Conservation (phyloP, 2,329 filamentous ascomycete genomes). For the Keithomyces neogunnii region DNA sequence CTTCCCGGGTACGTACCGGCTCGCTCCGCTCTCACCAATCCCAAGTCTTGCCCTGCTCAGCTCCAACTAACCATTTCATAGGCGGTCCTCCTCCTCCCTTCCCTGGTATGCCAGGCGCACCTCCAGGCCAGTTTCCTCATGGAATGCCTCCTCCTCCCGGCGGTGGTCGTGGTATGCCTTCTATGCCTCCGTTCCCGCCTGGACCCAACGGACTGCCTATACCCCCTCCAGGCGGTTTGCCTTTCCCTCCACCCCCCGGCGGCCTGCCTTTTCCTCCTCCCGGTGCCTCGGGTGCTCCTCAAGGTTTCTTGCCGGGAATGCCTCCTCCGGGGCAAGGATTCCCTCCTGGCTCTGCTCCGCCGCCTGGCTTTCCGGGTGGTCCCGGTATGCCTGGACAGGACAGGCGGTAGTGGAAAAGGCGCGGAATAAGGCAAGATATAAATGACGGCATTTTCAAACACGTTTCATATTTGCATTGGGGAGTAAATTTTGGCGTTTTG, state of each 20-base stretch:
- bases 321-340: slow-evolving; percentile 36
- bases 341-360: slow-evolving; percentile 23
- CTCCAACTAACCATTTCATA: slow-evolving; percentile 6
- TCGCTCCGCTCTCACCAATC: slow-evolving; percentile 6
- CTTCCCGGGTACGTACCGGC: slow-evolving; percentile 44
- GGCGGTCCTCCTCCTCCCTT: slow-evolving; percentile 54
- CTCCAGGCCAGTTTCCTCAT: slow-evolving; percentile 2
- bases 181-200: slow-evolving; percentile 37
- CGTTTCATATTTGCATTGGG: slow-evolving; percentile 15
- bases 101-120: slow-evolving; percentile 32
- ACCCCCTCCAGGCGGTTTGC: slow-evolving; percentile 26
- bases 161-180: slow-evolving; percentile 38
- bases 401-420: slow-evolving; percentile 21
- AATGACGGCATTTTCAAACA: slow-evolving; percentile 5
- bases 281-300: slow-evolving; percentile 18
- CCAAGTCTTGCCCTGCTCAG: slow-evolving; percentile 19
- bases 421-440: background rate
- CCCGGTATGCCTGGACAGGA: slow-evolving; percentile 31
- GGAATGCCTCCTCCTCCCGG: slow-evolving; percentile 33
- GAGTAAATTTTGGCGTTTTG: slow-evolving; percentile 24
- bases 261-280: slow-evolving; percentile 32
- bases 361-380: slow-evolving; percentile 14
- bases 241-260: slow-evolving; percentile 31
- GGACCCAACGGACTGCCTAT: slow-evolving; percentile 28
- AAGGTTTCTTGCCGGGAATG: slow-evolving; percentile 25